Percentiles rank a stretch among this genome's conserved stretches.
Evolutionary conservation across 2,329 filamentous ascomycete species (phyloP).

Genomic region (Hypoxylon sp.): DNA sequence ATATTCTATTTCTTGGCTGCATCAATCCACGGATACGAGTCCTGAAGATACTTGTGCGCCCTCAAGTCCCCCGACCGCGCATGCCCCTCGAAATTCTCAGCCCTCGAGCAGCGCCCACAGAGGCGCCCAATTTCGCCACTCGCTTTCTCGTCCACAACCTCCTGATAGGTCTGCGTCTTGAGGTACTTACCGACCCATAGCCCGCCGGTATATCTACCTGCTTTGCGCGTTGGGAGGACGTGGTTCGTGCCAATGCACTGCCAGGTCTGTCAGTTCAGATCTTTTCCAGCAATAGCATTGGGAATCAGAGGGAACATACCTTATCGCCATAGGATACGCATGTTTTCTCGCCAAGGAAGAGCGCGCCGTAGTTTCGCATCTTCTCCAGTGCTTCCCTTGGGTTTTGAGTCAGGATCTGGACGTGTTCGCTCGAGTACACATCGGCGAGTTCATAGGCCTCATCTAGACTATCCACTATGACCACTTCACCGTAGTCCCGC

Average conservation of each 20-base stretch:
- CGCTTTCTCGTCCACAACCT: conserved; percentile 56
- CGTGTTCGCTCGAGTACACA: conserved; percentile 62
- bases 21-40: conserved; percentile 59
- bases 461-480: conserved; percentile 58
- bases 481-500: conserved; percentile 60
- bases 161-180: conserved; percentile 65
- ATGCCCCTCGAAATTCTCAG: conserved; percentile 66
- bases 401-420: conserved; percentile 61
- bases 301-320: conserved; percentile 45
- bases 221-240: conserved; percentile 62
- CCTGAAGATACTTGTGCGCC: conserved; percentile 57
- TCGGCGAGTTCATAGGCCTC: conserved; percentile 61
- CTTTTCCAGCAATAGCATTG: neutral
- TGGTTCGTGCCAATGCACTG: conserved; percentile 67
- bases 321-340: conserved; percentile 67
- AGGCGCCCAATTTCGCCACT: conserved; percentile 62
- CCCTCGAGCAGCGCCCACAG: conserved; percentile 61
- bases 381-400: conserved; percentile 62
- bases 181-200: conserved; percentile 68
- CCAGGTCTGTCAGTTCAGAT: neutral
- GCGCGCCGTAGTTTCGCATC: conserved; percentile 63
- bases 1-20: conserved; percentile 35
- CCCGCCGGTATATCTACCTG: conserved; percentile 63
- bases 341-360: conserved; percentile 64
- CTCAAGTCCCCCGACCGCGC: conserved; percentile 63